Evolutionary conservation across 2,329 filamentous ascomycete species (phyloP).

Genomic region (Verticillium tricorpus): DNA sequence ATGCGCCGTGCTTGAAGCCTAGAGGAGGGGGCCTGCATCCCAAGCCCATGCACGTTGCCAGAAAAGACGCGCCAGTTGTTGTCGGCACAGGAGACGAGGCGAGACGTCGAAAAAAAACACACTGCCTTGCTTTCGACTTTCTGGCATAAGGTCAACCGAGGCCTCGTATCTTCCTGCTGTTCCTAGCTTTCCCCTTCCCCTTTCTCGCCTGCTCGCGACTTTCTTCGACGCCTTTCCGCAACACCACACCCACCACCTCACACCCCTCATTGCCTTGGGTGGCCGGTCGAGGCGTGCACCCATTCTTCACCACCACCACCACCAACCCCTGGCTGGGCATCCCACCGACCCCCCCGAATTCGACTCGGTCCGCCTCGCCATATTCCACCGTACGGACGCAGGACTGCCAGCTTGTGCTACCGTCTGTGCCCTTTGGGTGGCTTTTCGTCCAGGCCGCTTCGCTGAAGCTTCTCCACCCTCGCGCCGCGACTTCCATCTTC

Average conservation of each 20-base stretch:
- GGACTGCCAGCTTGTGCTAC: not conserved
- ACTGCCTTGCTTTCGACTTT: not conserved
- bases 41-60: not conserved
- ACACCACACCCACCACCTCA: not conserved
- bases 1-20: not conserved
- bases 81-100: not conserved
- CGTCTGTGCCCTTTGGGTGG: not conserved
- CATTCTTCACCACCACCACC: not conserved
- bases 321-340: not conserved
- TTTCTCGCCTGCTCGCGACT: not conserved
- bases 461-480: not conserved
- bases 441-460: not conserved
- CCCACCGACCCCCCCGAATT: not conserved
- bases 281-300: not conserved
- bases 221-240: not conserved
- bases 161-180: not conserved
- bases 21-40: not conserved
- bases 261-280: not conserved
- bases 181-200: not conserved
- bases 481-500: not conserved
- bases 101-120: not conserved
- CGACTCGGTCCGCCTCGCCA: not conserved
- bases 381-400: not conserved
- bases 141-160: not conserved
- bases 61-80: not conserved